Conservation (phyloP, 208 protist genomes). For the Phytomonas sp. region DNA sequence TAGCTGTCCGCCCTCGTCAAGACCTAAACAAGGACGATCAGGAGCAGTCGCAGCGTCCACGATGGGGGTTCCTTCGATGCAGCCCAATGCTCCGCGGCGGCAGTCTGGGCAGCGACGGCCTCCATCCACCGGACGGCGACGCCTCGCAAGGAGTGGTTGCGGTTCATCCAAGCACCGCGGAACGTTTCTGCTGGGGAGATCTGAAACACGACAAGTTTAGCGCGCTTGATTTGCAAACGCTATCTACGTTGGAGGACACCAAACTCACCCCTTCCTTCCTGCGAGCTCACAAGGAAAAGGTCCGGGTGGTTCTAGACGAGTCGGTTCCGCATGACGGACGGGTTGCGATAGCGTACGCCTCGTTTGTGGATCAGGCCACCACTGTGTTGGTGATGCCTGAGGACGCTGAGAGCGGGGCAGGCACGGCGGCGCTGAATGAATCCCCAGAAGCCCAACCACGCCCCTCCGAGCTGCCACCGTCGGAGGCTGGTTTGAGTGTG, state of each 20-base stretch:
- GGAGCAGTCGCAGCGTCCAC: neutral
- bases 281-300: slow-evolving; percentile 30
- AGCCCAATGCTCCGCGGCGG: slow-evolving; percentile 7
- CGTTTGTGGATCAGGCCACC: slow-evolving; percentile 33
- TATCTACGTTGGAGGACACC: slow-evolving; percentile 38
- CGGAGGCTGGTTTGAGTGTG: slow-evolving; percentile 13
- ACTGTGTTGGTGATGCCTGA: slow-evolving; percentile 57
- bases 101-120: neutral
- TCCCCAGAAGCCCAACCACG: neutral
- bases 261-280: slow-evolving; percentile 64
- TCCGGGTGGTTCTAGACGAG: slow-evolving; percentile 22
- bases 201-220: slow-evolving; percentile 22
- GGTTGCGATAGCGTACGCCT: slow-evolving; percentile 16
- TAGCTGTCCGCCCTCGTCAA: slow-evolving; percentile 57
- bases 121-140: neutral
- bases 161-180: slow-evolving; percentile 22
- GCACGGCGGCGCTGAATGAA: neutral
- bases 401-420: slow-evolving; percentile 7
- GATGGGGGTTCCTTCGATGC: slow-evolving; percentile 52
- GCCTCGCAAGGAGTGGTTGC: slow-evolving; percentile 4
- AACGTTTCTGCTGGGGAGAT: slow-evolving; percentile 34
- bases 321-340: slow-evolving; percentile 7
- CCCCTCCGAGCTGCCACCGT: neutral
- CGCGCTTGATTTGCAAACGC: slow-evolving; percentile 45
- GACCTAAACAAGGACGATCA: slow-evolving; percentile 4